These are phyloP conservation scores for Paraphoma sp. DNA, from an alignment of 2,329 filamentous ascomycete genomes.

Conservation along the genomic window DNA sequence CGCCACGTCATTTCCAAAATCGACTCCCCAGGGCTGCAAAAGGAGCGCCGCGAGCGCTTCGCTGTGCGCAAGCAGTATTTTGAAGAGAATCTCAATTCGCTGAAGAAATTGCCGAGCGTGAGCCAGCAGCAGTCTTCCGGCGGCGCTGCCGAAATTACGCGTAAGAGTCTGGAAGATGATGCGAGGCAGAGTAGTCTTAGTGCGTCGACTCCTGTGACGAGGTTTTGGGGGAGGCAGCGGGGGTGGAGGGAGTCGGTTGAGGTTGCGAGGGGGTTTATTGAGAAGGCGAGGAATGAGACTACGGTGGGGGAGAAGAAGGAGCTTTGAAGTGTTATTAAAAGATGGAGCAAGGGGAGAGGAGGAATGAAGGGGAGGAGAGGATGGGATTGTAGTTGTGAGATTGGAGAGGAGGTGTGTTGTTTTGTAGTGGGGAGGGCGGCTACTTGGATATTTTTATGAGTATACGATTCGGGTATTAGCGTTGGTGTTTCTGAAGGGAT, in stretches of 20 bases:
- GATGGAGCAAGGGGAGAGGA: no score
- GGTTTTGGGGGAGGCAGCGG: conserved; percentile 61
- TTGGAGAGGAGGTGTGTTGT: no score
- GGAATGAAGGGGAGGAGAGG: no score
- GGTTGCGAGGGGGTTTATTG: conserved; percentile 60
- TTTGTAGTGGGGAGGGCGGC: no score
- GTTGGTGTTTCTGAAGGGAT: no score
- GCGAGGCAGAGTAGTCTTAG: conserved; percentile 50
- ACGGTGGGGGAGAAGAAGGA: conserved; percentile 48
- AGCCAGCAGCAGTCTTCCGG: conserved; percentile 44
- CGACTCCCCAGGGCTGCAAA: conserved; percentile 84
- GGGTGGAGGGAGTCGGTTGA: conserved; percentile 59
- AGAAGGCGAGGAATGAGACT: conserved; percentile 39
- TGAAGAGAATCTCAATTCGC: conserved; percentile 71
- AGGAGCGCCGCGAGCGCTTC: conserved; percentile 82
- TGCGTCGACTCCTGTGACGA: conserved; percentile 52
- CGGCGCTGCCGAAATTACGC: conserved; percentile 64
- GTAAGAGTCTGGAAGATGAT: conserved; percentile 68
- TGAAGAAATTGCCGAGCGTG: conserved; percentile 52
- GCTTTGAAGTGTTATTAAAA: no score
- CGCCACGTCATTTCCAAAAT: conserved; percentile 77
- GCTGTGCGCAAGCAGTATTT: conserved; percentile 80
- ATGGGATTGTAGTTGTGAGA: no score
- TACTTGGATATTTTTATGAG: no score
- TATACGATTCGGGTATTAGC: no score